phyloP scores from a whole-genome alignment of 495 filamentous ascomycete species.

The Trypethelium eluteriae region DNA sequence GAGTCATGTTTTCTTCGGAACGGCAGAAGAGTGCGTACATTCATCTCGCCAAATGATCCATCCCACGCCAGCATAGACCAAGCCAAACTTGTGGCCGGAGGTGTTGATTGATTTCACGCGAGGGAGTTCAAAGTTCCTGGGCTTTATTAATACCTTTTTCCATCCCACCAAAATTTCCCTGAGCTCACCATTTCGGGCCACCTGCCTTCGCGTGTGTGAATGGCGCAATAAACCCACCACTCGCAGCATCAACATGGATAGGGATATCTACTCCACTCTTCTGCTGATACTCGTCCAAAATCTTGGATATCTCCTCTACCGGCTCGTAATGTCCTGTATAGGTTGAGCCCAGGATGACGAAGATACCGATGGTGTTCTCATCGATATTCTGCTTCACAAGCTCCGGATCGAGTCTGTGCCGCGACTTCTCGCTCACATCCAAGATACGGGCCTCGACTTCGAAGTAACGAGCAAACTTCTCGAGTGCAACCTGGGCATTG shows the following conservation, averaged over 20 bases:
- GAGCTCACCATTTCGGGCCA: slow-evolving; percentile 46
- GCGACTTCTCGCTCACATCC: slow-evolving; percentile 55
- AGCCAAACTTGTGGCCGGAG: slow-evolving; percentile 67
- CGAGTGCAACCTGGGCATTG: slow-evolving; percentile 69
- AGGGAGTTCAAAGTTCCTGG: slow-evolving; percentile 60
- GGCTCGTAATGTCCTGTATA: slow-evolving; percentile 75
- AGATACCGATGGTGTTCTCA: slow-evolving; percentile 73
- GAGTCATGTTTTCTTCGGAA: background rate
- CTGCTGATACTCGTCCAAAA: slow-evolving; percentile 58
- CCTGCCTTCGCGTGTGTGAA: slow-evolving; percentile 58
- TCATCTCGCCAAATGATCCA: slow-evolving; percentile 73
- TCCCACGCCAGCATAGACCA: slow-evolving; percentile 64
- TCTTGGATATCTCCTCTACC: slow-evolving; percentile 57
- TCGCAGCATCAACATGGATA: slow-evolving; percentile 69
- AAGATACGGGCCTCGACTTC: slow-evolving; percentile 68
- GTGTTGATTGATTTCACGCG: slow-evolving; percentile 69
- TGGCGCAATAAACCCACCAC: slow-evolving; percentile 65
- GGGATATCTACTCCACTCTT: slow-evolving; percentile 60
- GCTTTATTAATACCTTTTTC: background rate
- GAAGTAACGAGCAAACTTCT: slow-evolving; percentile 68
- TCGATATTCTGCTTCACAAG: slow-evolving; percentile 59
- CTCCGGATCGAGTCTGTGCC: slow-evolving; percentile 56
- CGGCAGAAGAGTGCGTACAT: slow-evolving; percentile 29
- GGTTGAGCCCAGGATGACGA: slow-evolving; percentile 65
- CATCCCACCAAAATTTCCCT: slow-evolving; percentile 21